A percentile compares a stretch with the other conserved stretches of the same genome.
These are phyloP conservation scores for Ogataea siamensis DNA, from an alignment of 805 yeast species.

Conservation along the genomic window DNA sequence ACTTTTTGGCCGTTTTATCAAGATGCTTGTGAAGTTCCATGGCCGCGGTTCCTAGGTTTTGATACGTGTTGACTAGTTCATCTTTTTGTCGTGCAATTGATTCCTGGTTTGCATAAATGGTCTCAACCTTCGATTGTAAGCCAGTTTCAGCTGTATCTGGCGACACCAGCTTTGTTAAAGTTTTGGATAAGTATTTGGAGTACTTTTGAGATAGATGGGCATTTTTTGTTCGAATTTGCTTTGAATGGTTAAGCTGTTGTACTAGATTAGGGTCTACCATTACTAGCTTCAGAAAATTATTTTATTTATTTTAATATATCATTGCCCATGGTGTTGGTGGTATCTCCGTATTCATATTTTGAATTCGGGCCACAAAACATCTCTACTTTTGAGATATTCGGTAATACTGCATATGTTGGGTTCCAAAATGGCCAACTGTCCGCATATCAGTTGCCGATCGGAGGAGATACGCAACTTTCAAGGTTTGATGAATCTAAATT, in stretches of 20 bases:
- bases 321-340: conserved; percentile 19
- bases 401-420: conserved; percentile 24
- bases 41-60: conserved; percentile 12
- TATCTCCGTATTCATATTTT: conserved; percentile 18
- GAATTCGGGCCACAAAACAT: conserved; percentile 17
- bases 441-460: conserved; percentile 21
- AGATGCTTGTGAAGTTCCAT: conserved; percentile 17
- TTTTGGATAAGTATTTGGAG: conserved; percentile 21
- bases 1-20: conserved; percentile 16
- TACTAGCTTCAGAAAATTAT: not conserved
- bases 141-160: conserved; percentile 21
- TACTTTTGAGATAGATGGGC: conserved; percentile 24
- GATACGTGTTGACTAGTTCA: conserved; percentile 16
- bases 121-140: conserved; percentile 25
- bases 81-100: conserved; percentile 26
- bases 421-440: conserved; percentile 20
- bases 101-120: conserved; percentile 32
- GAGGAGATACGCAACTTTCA: conserved; percentile 1
- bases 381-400: conserved; percentile 19
- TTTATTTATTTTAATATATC: conserved; percentile 1
- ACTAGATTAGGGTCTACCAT: conserved; percentile 26
- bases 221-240: conserved; percentile 23
- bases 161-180: conserved; percentile 18
- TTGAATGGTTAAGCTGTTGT: conserved; percentile 26
- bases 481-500: conserved; percentile 6